A percentile compares a stretch with the other conserved stretches of the same genome.
phyloP scores from a whole-genome alignment of 768 basidiomycete species.

The Amanita fuliginea region DNA sequence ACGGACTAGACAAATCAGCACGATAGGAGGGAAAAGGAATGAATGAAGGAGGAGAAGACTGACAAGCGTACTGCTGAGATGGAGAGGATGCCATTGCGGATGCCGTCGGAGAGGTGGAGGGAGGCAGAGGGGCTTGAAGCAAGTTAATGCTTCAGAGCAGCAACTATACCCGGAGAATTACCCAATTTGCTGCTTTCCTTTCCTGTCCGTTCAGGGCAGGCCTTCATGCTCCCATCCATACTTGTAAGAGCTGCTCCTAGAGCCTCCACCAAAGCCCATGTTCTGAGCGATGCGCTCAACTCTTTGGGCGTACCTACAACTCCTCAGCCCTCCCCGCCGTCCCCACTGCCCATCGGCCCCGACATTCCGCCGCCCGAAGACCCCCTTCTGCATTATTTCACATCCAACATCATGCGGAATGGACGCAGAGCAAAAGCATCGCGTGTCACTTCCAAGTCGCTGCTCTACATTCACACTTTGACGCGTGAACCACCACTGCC shows the following conservation, averaged over 20 bases:
- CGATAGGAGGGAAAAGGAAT: neutral
- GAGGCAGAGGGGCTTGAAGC: constrained; percentile 39
- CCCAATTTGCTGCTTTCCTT: neutral
- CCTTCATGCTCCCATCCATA: neutral
- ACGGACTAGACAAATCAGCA: constrained; percentile 45
- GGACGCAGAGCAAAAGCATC: constrained; percentile 58
- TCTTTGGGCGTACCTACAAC: neutral
- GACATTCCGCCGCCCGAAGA: constrained; percentile 68
- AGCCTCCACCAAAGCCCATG: neutral
- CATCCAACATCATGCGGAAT: constrained; percentile 48
- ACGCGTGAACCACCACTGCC: constrained; percentile 75
- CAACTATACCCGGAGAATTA: constrained; percentile 6
- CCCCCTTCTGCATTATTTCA: constrained; percentile 60
- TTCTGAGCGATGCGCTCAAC: neutral
- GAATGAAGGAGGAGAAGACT: constrained; percentile 23
- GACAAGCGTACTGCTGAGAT: constrained; percentile 81
- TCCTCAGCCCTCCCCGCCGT: neutral
- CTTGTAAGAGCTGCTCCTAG: neutral
- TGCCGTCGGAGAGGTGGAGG: constrained; percentile 16
- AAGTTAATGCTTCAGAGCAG: constrained; percentile 68
- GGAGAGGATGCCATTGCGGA: constrained; percentile 58
- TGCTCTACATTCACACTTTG: constrained; percentile 61
- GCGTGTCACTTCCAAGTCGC: constrained; percentile 43
- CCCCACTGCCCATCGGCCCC: constrained; percentile 16
- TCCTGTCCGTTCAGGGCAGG: constrained; percentile 5